These are phyloP conservation scores for Xylaria polymorpha DNA, from an alignment of 2,329 filamentous ascomycete genomes.

Conservation along the genomic window DNA sequence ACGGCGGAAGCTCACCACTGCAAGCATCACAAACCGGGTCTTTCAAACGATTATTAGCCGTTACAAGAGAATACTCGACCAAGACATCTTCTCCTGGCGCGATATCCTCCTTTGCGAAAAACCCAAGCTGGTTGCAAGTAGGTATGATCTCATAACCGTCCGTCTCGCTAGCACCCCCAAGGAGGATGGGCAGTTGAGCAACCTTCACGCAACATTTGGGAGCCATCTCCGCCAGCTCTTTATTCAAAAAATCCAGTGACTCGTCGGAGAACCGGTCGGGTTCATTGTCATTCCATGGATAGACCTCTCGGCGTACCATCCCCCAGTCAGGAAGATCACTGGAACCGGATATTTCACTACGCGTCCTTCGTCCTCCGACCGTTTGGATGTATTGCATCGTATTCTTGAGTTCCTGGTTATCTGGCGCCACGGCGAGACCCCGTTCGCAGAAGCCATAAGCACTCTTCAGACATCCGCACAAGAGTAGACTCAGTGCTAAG, in stretches of 20 bases:
- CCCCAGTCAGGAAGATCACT: constrained; percentile 75
- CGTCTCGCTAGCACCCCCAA: constrained; percentile 64
- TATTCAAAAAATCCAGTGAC: constrained; percentile 78
- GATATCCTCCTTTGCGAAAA: constrained; percentile 89
- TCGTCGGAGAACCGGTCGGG: constrained; percentile 77
- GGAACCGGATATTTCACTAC: constrained; percentile 59
- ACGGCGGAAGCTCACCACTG: constrained; percentile 75
- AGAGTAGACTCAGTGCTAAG: constrained; percentile 66
- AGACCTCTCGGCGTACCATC: constrained; percentile 75
- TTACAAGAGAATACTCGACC: constrained; percentile 85
- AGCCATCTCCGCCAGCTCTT: constrained; percentile 73
- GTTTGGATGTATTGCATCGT: constrained; percentile 65
- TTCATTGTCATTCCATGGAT: constrained; percentile 75
- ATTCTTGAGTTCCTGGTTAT: constrained; percentile 66
- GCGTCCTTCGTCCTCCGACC: constrained; percentile 62
- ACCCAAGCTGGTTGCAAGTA: constrained; percentile 81
- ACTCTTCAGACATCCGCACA: constrained; percentile 76
- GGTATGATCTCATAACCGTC: constrained; percentile 62
- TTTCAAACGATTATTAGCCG: constrained; percentile 88
- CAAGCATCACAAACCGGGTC: constrained; percentile 92
- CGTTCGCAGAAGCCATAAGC: constrained; percentile 73
- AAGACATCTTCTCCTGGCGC: constrained; percentile 80
- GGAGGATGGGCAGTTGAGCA: constrained; percentile 78
- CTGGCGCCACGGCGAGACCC: constrained; percentile 66
- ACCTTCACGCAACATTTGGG: constrained; percentile 85